Conservation (phyloP, 257 asterid species). For the Nicotiana tomentosiformis region DNA sequence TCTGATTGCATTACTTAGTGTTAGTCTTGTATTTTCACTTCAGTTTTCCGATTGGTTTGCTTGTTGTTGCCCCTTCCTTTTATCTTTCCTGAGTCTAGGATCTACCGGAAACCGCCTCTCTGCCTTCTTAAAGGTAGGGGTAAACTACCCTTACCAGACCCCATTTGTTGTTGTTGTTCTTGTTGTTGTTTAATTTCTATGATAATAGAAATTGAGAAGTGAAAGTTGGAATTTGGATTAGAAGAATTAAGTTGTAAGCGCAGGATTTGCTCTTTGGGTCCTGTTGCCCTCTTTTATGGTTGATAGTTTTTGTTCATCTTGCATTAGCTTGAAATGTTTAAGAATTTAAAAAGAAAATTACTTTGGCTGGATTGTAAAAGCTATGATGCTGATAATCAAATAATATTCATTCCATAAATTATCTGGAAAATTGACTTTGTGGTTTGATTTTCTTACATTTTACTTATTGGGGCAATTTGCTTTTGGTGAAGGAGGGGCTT, state of each 20-base stretch:
- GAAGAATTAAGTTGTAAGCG: neutral
- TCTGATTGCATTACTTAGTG: no score
- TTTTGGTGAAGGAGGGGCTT: neutral
- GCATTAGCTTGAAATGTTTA: neutral
- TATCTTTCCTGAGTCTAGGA: no score
- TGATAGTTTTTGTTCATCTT: neutral
- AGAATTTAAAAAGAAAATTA: neutral
- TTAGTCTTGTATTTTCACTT: no score
- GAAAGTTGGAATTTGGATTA: neutral
- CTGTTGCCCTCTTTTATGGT: neutral
- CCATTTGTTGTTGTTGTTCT: neutral
- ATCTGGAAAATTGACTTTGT: neutral
- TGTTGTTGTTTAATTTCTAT: neutral
- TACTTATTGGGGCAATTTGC: neutral
- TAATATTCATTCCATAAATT: neutral
- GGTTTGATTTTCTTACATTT: no score
- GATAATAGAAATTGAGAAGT: neutral
- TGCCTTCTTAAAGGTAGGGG: no score
- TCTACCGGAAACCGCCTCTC: no score
- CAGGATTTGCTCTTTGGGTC: neutral
- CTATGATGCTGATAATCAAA: neutral
- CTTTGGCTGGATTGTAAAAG: neutral
- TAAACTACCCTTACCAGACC: no score
- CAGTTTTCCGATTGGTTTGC: no score
- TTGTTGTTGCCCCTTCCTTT: no score